phyloP scores from a whole-genome alignment of 1,139 yeast species.

The Hyphopichia burtonii region DNA sequence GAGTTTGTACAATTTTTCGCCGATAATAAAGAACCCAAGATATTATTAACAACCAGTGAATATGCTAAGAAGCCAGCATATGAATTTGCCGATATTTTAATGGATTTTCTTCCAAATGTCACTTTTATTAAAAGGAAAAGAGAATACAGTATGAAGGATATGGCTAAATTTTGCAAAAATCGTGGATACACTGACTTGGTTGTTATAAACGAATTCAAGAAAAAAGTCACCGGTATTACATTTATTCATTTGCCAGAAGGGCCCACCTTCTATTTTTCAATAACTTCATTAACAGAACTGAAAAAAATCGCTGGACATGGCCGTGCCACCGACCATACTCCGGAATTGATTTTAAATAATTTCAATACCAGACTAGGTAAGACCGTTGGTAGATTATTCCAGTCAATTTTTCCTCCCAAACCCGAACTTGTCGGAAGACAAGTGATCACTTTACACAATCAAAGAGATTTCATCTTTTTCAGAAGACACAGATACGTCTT shows the following conservation, averaged over 20 bases:
- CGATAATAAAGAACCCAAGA: conserved; percentile 68
- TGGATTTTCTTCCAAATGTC: conserved; percentile 82
- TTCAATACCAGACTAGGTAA: conserved; percentile 90
- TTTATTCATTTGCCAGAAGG: conserved; percentile 93
- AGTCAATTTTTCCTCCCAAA: conserved; percentile 83
- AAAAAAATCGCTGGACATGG: conserved; percentile 84
- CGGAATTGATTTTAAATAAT: conserved; percentile 88
- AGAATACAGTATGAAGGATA: conserved; percentile 81
- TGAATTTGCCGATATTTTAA: conserved; percentile 82
- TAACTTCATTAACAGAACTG: conserved; percentile 78
- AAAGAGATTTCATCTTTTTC: conserved; percentile 91
- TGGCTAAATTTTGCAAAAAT: conserved; percentile 77
- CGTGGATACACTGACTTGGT: conserved; percentile 85
- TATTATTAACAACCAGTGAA: conserved; percentile 83
- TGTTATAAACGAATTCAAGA: conserved; percentile 91
- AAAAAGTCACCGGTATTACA: conserved; percentile 85
- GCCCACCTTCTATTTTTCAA: conserved; percentile 88
- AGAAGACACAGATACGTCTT: conserved; percentile 92
- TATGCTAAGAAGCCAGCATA: conserved; percentile 85
- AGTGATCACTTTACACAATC: conserved; percentile 92
- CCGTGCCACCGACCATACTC: conserved; percentile 82
- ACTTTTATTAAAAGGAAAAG: conserved; percentile 85
- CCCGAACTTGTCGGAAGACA: conserved; percentile 96
- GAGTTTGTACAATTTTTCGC: conserved; percentile 68
- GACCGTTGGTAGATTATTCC: conserved; percentile 89